Evolutionary conservation across 306 rosid species (phyloP).

Genomic region (Boehmeria nivea): DNA sequence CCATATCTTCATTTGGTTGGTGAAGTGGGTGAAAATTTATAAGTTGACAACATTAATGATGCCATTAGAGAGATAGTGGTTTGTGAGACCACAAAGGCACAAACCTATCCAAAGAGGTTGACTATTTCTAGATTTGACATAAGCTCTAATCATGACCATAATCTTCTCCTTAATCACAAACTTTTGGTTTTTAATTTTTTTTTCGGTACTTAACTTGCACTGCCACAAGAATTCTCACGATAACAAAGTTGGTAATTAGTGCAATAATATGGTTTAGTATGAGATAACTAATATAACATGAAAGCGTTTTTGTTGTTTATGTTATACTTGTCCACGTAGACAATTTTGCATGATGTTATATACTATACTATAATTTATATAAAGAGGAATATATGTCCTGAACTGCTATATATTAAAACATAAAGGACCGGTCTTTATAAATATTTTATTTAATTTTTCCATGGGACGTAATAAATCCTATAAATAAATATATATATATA

Average conservation of each 20-base stretch:
- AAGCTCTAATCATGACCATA: conserved; percentile 27
- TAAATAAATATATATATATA: background rate
- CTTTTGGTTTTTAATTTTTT: background rate
- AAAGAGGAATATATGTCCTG: too few relatives aligned
- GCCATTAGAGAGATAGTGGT: conserved; percentile 35
- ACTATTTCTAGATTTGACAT: conserved; percentile 28
- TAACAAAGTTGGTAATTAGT: background rate
- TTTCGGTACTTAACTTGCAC: background rate
- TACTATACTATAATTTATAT: background rate
- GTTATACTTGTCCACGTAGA: too few relatives aligned
- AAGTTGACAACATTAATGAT: conserved; percentile 42
- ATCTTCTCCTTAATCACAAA: conserved; percentile 23
- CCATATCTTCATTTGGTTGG: conserved; percentile 25
- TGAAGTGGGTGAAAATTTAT: conserved; percentile 31
- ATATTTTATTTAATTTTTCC: too few relatives aligned
- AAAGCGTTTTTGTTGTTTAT: background rate
- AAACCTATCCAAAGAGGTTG: conserved; percentile 32
- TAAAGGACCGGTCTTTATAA: too few relatives aligned
- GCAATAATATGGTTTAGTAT: background rate
- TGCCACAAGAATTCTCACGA: background rate
- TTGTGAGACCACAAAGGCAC: conserved; percentile 51
- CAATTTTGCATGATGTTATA: too few relatives aligned
- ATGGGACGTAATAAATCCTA: too few relatives aligned
- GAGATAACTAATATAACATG: background rate
- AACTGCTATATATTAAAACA: too few relatives aligned